Base-by-base conservation (phyloP, 345 rosid species). In the Rhodamnia rubescens region DNA sequence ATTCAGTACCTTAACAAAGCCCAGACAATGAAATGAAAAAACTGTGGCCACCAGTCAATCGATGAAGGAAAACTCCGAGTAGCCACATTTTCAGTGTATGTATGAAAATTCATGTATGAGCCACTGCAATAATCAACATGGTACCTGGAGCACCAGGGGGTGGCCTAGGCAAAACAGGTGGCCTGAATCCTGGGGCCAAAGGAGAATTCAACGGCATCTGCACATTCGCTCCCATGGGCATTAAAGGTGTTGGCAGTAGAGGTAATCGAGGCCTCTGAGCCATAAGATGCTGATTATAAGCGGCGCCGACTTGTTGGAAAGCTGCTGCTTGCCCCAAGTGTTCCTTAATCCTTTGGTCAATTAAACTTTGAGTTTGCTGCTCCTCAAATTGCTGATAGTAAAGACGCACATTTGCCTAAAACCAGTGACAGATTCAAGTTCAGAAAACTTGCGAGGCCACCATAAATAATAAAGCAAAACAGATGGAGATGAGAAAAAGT, bases 371-470 rank as follows among this genome's bases (percentile, higher is more conserved):
- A 20, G 98, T 97, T 85, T 97, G 99, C 88, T 97, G 98, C 88
- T 96, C 99, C 93, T 97, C 99, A n/a, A 97, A 97, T 87, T 97
- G 99, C 88, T 95, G 99, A 89, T 97, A 97, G 90, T 97, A 97
- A 53, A 87, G 81, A 75, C 99, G 94, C 86, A 96, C 99, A 89
- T 97, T 97, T 50, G 99, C 97, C 99, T 97, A 88, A 83, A 88
- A 85, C 56, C 50, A 87, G 78, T 24, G 75, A 49, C 84, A 61
- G 44, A 85, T 32, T 32, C 80, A 26, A 26, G 7, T 15, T 32
- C 21, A 85, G 18, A 36, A 74, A 53, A 9, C 12, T 49, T 52
- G 21, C 13, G 7, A 40, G 47, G 47, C 56, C 52, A 53, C 85
- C 80, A 1, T 36, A n/a, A 61, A 9, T 27, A 84, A 69, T 50